A percentile compares a stretch with the other conserved stretches of the same genome.
These are phyloP conservation scores for Lactifluus volemus DNA, from an alignment of 768 basidiomycete genomes.

Conservation along the genomic window DNA sequence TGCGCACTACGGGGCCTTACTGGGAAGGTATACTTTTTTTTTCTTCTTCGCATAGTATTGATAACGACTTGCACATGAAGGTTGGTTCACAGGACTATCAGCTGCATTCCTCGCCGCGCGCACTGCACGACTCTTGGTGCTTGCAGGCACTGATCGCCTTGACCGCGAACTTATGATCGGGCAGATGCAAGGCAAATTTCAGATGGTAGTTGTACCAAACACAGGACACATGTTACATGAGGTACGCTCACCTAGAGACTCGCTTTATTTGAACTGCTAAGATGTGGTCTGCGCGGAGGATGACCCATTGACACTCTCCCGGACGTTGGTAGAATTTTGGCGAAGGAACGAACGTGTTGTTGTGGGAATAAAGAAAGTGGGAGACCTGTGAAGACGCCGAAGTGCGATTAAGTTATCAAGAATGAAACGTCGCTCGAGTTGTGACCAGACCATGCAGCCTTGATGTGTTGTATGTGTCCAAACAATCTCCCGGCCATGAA, in stretches of 20 bases:
- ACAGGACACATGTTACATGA: slow-evolving; percentile 96
- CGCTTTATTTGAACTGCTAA: background rate
- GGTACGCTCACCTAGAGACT: slow-evolving; percentile 34
- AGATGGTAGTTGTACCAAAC: slow-evolving; percentile 76
- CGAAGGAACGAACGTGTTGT: slow-evolving; percentile 70
- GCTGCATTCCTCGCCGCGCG: slow-evolving; percentile 66
- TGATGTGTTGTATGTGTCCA: background rate
- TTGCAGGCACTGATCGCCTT: slow-evolving; percentile 89
- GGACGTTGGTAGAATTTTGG: slow-evolving; percentile 86
- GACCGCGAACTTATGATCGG: slow-evolving; percentile 93
- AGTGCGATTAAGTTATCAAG: background rate
- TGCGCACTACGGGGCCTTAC: slow-evolving; percentile 77
- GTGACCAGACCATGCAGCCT: background rate
- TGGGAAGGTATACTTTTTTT: slow-evolving; percentile 64
- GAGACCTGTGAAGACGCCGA: slow-evolving; percentile 30
- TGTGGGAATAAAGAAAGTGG: slow-evolving; percentile 51
- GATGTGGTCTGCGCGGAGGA: slow-evolving; percentile 46
- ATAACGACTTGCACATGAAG: slow-evolving; percentile 32
- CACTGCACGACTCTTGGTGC: slow-evolving; percentile 76
- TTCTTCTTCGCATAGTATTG: background rate
- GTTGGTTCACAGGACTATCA: slow-evolving; percentile 87
- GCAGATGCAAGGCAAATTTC: slow-evolving; percentile 81
- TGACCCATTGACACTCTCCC: slow-evolving; percentile 71
- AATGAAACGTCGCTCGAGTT: background rate
- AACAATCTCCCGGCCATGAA: background rate